Evolutionary conservation across 1,284 basidiomycete species (phyloP).

Genomic region (Trichosporon sp.): DNA sequence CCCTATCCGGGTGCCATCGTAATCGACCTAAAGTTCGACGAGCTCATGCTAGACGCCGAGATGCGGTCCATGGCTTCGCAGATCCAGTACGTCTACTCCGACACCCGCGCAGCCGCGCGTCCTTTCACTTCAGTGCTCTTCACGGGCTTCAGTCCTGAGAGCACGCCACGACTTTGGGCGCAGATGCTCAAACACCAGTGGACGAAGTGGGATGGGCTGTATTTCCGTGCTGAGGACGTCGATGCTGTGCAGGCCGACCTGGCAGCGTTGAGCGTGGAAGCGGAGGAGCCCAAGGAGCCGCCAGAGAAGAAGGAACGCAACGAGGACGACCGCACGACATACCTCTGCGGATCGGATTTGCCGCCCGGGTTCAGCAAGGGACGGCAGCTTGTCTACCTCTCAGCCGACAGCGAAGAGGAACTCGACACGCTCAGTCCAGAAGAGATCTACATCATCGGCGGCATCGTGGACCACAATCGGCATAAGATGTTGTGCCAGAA

Average conservation of each 20-base stretch:
- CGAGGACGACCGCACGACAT: conserved; percentile 18
- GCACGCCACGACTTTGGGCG: conserved; percentile 39
- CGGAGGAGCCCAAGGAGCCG: not conserved
- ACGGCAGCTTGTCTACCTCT: conserved; percentile 77
- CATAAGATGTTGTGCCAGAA: conserved; percentile 92
- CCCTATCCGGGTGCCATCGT: conserved; percentile 64
- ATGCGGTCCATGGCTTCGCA: conserved; percentile 80
- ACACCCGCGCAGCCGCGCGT: conserved; percentile 64
- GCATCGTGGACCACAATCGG: conserved; percentile 92
- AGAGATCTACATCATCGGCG: conserved; percentile 92
- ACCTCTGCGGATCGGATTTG: conserved; percentile 20
- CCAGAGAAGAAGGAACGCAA: not conserved
- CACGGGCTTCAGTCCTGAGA: conserved; percentile 57
- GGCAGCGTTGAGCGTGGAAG: conserved; percentile 10
- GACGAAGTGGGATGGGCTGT: conserved; percentile 65
- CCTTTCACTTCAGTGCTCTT: conserved; percentile 70
- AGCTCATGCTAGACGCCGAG: conserved; percentile 94
- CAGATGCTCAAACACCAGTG: conserved; percentile 48
- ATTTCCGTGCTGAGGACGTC: conserved; percentile 65
- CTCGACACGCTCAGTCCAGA: conserved; percentile 70
- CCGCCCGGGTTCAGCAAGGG: conserved; percentile 28
- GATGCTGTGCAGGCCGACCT: conserved; percentile 17
- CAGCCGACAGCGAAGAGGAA: conserved; percentile 86
- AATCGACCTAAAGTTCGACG: conserved; percentile 89
- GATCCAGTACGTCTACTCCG: conserved; percentile 79